Percentiles rank a stretch among this genome's conserved stretches.
Evolutionary conservation across 2,329 filamentous ascomycete species (phyloP).

Genomic region (Sporothrix variecibatus): DNA sequence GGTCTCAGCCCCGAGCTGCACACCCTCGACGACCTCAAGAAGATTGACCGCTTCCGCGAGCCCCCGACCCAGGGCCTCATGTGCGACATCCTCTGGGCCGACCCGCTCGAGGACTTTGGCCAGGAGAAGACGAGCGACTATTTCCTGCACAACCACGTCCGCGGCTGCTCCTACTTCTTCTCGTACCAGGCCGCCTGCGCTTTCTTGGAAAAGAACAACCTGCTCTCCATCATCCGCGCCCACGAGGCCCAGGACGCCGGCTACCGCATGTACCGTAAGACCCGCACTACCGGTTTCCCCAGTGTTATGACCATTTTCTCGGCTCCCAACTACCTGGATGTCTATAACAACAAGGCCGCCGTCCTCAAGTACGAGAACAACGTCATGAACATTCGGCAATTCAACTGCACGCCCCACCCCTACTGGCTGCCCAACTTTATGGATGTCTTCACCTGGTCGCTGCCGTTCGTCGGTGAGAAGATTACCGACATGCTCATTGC

Average conservation of each 20-base stretch:
- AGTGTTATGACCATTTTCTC: constrained; percentile 99
- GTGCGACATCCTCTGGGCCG: constrained; percentile 99
- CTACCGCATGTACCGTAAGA: constrained; percentile 99
- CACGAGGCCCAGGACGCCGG: constrained; percentile 98
- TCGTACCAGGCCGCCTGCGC: constrained; percentile 96
- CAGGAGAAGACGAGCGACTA: constrained; percentile 98
- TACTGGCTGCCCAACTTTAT: constrained; percentile 99
- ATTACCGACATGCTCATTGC: constrained; percentile 99
- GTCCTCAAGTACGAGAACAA: constrained; percentile 99
- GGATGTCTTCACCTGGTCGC: constrained; percentile 99
- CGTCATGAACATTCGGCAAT: constrained; percentile 99
- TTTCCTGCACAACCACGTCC: constrained; percentile 97
- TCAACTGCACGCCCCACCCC: constrained; percentile 98
- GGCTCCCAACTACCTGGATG: constrained; percentile 96
- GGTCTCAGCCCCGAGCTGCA: constrained; percentile 94
- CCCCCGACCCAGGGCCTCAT: constrained; percentile 96
- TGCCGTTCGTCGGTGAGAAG: constrained; percentile 98
- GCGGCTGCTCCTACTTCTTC: constrained; percentile 99
- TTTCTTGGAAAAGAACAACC: constrained; percentile 98
- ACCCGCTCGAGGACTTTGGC: constrained; percentile 96
- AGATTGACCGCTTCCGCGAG: constrained; percentile 96
- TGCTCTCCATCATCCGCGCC: constrained; percentile 93
- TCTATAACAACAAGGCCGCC: constrained; percentile 99
- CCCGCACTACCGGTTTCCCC: constrained; percentile 93
- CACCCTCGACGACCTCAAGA: constrained; percentile 90